phyloP scores from a whole-genome alignment of 2,329 filamentous ascomycete genomes.

The Cladophialophora exuberans region DNA sequence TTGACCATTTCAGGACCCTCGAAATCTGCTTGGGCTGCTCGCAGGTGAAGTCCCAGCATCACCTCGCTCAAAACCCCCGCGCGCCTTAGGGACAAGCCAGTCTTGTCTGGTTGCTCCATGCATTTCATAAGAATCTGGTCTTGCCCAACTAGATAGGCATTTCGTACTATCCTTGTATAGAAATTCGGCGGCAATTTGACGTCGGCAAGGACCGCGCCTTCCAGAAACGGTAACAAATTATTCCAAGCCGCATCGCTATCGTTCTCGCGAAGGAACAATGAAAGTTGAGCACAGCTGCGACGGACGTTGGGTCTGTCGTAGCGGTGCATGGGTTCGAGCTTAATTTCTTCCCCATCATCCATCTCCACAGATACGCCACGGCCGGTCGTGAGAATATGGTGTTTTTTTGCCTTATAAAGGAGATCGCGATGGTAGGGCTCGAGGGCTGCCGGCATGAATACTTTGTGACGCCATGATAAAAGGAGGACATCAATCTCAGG shows the following conservation, averaged over 20 bases:
- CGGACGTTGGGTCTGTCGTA: conserved; percentile 40
- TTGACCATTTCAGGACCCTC: conserved; percentile 38
- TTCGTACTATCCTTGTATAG: conserved; percentile 43
- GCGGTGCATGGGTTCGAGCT: conserved; percentile 42
- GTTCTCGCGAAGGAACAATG: conserved; percentile 42
- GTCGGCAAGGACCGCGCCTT: conserved; percentile 41
- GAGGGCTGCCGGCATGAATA: conserved; percentile 49
- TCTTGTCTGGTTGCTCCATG: conserved; percentile 40
- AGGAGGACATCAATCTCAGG: conserved; percentile 46
- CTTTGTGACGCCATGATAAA: conserved; percentile 45
- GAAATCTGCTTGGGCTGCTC: conserved; percentile 40
- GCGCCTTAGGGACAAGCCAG: conserved; percentile 41
- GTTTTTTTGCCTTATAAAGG: conserved; percentile 44
- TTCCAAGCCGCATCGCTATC: conserved; percentile 40
- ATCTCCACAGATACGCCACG: conserved; percentile 46
- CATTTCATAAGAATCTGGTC: conserved; percentile 42
- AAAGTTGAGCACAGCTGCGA: conserved; percentile 36
- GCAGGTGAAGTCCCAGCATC: conserved; percentile 43
- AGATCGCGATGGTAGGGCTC: conserved; percentile 42
- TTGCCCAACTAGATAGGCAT: conserved; percentile 42
- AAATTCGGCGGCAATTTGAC: conserved; percentile 33
- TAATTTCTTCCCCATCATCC: conserved; percentile 43
- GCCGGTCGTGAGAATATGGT: conserved; percentile 42
- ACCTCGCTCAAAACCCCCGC: conserved; percentile 38
- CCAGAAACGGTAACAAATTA: conserved; percentile 46